Evolutionary conservation across 2,329 filamentous ascomycete genomes (phyloP).

Genomic region (Talaromyces rugulosus): DNA sequence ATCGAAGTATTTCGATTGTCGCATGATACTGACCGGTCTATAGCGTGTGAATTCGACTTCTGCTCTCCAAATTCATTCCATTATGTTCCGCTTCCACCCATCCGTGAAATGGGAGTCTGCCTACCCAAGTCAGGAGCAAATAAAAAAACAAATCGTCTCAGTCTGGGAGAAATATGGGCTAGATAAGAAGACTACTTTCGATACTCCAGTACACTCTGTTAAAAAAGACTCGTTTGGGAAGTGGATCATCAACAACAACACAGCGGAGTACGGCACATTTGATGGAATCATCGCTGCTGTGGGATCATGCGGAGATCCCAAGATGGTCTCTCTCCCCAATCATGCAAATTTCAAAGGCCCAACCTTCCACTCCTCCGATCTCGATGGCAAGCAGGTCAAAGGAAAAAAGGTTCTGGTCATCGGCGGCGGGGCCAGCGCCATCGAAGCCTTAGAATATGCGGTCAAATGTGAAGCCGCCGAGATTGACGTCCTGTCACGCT

Average conservation of each 20-base stretch:
- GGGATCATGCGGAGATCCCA: conserved; percentile 75
- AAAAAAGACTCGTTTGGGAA: conserved; percentile 64
- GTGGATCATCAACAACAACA: conserved; percentile 75
- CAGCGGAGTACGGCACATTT: conserved; percentile 65
- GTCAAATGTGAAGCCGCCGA: conserved; percentile 62
- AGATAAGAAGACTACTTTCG: conserved; percentile 66
- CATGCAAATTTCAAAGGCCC: conserved; percentile 68
- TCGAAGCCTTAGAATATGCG: conserved; percentile 79
- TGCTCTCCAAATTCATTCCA: conserved; percentile 74
- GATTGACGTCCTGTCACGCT: conserved; percentile 69
- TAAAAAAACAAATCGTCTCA: conserved; percentile 65
- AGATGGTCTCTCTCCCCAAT: conserved; percentile 66
- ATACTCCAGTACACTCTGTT: conserved; percentile 64
- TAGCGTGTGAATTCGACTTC: conserved; percentile 78
- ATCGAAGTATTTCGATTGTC: not conserved
- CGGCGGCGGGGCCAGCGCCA: conserved; percentile 74
- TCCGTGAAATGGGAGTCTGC: conserved; percentile 68
- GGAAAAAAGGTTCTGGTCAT: conserved; percentile 73
- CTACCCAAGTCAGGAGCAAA: conserved; percentile 75
- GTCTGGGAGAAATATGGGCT: conserved; percentile 74
- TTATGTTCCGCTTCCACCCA: conserved; percentile 87
- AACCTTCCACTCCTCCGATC: conserved; percentile 69
- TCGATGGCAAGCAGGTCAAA: conserved; percentile 68
- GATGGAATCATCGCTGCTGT: conserved; percentile 75
- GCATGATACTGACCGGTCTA: not conserved